These are phyloP conservation scores for Flaveria ramosissima DNA, from an alignment of 129 eudicot species.

Conservation along the genomic window DNA sequence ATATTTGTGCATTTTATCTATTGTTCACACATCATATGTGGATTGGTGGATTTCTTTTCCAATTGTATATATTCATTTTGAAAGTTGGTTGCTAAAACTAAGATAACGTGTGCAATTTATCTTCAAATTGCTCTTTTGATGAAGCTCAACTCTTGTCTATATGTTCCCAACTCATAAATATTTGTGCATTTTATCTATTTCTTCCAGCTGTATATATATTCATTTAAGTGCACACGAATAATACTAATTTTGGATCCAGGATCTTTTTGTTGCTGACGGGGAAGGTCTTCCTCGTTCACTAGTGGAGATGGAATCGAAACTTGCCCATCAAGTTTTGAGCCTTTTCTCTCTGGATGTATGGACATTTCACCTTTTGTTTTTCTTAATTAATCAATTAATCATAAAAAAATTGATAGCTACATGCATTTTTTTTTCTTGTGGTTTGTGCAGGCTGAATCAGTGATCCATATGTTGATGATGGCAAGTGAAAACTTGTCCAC, in stretches of 20 bases:
- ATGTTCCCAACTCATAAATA: too few relatives aligned
- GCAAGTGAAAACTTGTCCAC: constrained; percentile 79
- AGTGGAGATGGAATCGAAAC: constrained; percentile 82
- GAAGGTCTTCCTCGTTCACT: constrained; percentile 98
- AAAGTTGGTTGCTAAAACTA: not conserved
- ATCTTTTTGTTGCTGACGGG: constrained; percentile 94
- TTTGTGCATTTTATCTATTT: not conserved
- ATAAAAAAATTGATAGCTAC: not conserved
- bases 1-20: not conserved
- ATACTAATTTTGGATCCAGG: constrained; percentile 50
- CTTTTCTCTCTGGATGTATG: constrained; percentile 74
- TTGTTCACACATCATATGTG: too few relatives aligned
- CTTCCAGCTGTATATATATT: not conserved
- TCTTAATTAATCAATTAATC: not conserved
- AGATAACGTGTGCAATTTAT: not conserved
- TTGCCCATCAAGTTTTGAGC: constrained; percentile 71
- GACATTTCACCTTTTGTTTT: not conserved
- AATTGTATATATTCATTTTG: not conserved
- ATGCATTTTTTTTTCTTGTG: not conserved
- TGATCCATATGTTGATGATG: constrained; percentile 80
- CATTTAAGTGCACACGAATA: constrained; percentile 1
- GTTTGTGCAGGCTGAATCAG: constrained; percentile 60
- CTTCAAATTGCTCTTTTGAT: not conserved
- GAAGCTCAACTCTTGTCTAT: not conserved
- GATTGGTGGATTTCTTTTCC: too few relatives aligned